Evolutionary conservation across 176 grass and related monocot genomes (phyloP).

Genomic region (Saccharum officinarum): DNA sequence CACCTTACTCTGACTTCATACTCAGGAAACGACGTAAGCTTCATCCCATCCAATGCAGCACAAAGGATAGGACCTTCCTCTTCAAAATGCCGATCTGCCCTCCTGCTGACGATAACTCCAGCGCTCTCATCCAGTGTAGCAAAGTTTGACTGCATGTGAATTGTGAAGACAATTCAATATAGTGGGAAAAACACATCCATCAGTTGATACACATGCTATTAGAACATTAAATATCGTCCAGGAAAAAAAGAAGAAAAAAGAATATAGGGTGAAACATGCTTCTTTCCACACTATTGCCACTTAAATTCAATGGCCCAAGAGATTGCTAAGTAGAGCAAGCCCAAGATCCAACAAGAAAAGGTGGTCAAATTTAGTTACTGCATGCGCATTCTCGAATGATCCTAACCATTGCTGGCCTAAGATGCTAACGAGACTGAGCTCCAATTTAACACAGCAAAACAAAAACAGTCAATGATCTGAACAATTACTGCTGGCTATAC

Average conservation of each 20-base stretch:
- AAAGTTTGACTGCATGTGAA: constrained; percentile 72
- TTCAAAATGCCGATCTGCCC: constrained; percentile 90
- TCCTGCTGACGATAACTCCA: constrained; percentile 68
- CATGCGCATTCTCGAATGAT: neutral
- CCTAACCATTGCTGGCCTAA: neutral
- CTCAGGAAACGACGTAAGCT: constrained; percentile 69
- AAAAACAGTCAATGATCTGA: neutral
- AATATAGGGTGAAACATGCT: neutral
- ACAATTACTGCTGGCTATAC: neutral
- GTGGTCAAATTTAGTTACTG: neutral
- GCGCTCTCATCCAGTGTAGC: constrained; percentile 86
- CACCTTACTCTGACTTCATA: constrained; percentile 98
- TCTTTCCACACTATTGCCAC: neutral
- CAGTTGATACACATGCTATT: neutral
- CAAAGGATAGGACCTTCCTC: constrained; percentile 90
- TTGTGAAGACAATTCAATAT: neutral
- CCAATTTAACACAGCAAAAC: neutral
- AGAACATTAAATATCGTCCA: neutral
- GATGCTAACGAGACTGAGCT: neutral
- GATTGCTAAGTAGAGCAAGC: neutral
- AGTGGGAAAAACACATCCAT: neutral
- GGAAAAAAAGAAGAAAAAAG: neutral
- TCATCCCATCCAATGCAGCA: constrained; percentile 81
- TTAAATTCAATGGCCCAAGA: neutral
- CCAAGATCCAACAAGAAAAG: neutral